Evolutionary conservation across 352 stramenopile species (phyloP).

Genomic region (Globisporangium heterothallicum): DNA sequence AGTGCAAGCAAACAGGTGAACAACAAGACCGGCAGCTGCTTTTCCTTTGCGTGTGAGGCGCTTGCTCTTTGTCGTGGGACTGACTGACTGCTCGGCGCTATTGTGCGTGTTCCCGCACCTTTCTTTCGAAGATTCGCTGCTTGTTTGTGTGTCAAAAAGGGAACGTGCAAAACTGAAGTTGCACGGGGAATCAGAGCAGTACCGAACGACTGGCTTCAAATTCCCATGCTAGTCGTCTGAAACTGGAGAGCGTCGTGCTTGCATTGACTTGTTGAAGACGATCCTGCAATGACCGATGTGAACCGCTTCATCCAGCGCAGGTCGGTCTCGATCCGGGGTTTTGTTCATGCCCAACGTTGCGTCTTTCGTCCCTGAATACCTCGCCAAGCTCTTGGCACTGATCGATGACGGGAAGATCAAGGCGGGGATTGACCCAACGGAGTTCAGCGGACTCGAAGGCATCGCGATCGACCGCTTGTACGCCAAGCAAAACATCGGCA

Average conservation of each 20-base stretch:
- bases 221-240: too few species aligned
- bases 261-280: too few species aligned
- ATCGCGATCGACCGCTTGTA: slow-evolving; percentile 52
- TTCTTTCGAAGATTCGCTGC: neutral
- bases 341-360: slow-evolving; percentile 17
- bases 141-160: too few species aligned
- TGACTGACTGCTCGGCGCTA: too few species aligned
- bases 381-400: slow-evolving; percentile 31
- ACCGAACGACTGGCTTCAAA: too few species aligned
- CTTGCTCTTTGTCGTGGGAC: too few species aligned
- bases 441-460: slow-evolving; percentile 41
- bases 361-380: slow-evolving; percentile 27
- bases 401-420: slow-evolving; percentile 41
- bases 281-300: neutral
- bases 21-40: neutral
- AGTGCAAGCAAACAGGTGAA: neutral
- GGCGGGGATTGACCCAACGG: slow-evolving; percentile 23
- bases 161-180: neutral
- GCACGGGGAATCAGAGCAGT: too few species aligned
- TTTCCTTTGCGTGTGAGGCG: neutral
- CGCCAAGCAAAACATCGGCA: slow-evolving; percentile 46
- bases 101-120: neutral
- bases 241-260: too few species aligned
- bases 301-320: neutral
- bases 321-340: neutral